Evolutionary conservation across 176 grass and related monocot genomes (phyloP).

Genomic region (Otatea glauca): DNA sequence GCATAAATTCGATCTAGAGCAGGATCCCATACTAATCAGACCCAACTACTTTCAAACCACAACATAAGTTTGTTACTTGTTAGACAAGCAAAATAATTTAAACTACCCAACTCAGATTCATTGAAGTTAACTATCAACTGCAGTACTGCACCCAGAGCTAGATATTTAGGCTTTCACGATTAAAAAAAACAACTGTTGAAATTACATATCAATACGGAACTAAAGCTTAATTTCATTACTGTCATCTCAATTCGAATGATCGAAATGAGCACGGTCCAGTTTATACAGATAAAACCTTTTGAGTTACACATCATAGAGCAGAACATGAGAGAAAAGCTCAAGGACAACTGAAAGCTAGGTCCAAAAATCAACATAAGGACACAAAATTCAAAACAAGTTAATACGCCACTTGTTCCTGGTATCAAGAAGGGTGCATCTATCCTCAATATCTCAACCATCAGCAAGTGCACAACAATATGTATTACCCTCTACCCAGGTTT

Average conservation of each 20-base stretch:
- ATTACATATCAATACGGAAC: neutral
- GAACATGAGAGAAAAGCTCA: conserved; percentile 16
- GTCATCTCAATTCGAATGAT: neutral
- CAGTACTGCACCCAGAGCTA: neutral
- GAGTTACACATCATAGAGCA: neutral
- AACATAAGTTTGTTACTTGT: neutral
- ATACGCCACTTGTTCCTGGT: neutral
- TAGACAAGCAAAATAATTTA: conserved; percentile 3
- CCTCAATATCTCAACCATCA: neutral
- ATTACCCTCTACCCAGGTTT: neutral
- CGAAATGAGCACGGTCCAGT: neutral
- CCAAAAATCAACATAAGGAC: neutral
- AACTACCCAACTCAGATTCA: conserved; percentile 1
- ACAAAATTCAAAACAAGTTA: neutral
- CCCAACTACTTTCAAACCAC: conserved; percentile 17
- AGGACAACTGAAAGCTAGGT: neutral
- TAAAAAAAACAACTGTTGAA: neutral
- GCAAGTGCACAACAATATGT: conserved; percentile 3
- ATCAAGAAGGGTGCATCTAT: conserved; percentile 1
- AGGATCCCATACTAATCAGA: neutral
- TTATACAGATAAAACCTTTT: neutral
- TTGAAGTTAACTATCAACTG: neutral
- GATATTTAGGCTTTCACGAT: neutral
- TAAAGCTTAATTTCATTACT: neutral
- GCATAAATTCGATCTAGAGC: conserved; percentile 31